Evolutionary conservation across 768 basidiomycete genomes (phyloP).

Genomic region (Lentinula aciculospora): DNA sequence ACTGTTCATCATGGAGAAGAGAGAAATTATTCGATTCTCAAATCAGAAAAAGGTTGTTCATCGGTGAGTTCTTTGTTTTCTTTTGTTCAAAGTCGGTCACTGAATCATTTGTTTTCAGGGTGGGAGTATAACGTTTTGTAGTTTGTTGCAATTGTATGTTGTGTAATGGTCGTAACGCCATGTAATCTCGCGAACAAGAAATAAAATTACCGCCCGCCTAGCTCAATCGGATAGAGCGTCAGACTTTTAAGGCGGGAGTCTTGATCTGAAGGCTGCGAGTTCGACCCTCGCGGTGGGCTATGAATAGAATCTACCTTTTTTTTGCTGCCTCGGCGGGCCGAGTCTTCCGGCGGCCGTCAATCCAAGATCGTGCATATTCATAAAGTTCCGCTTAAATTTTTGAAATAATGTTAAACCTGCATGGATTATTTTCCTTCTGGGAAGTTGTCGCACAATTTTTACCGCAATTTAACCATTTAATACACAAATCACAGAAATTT

Average conservation of each 20-base stretch:
- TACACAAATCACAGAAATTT: too few species aligned
- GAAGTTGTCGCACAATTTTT: too few species aligned
- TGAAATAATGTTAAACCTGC: too few species aligned
- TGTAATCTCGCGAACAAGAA: too few species aligned
- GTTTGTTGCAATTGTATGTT: neutral
- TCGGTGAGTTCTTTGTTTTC: conserved; percentile 18
- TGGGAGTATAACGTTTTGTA: neutral
- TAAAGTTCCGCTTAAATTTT: too few species aligned
- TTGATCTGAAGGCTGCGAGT: conserved; percentile 76
- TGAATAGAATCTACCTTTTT: neutral
- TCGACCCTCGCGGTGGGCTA: conserved; percentile 84
- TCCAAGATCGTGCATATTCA: too few species aligned
- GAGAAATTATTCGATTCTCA: conserved; percentile 90
- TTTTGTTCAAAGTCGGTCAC: neutral
- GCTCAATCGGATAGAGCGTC: conserved; percentile 66
- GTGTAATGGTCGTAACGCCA: neutral
- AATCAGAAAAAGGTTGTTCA: conserved; percentile 50
- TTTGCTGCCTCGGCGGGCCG: neutral
- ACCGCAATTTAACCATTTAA: too few species aligned
- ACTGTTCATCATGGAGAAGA: conserved; percentile 88
- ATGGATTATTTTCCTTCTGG: too few species aligned
- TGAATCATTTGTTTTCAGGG: neutral
- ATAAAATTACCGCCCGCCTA: too few species aligned
- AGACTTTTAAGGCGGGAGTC: conserved; percentile 35
- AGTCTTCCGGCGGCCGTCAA: neutral